A percentile compares a stretch with the other conserved stretches of the same genome.
These are phyloP conservation scores for Phyllosticta citribraziliensis DNA, from an alignment of 2,329 filamentous ascomycete genomes.

Conservation along the genomic window DNA sequence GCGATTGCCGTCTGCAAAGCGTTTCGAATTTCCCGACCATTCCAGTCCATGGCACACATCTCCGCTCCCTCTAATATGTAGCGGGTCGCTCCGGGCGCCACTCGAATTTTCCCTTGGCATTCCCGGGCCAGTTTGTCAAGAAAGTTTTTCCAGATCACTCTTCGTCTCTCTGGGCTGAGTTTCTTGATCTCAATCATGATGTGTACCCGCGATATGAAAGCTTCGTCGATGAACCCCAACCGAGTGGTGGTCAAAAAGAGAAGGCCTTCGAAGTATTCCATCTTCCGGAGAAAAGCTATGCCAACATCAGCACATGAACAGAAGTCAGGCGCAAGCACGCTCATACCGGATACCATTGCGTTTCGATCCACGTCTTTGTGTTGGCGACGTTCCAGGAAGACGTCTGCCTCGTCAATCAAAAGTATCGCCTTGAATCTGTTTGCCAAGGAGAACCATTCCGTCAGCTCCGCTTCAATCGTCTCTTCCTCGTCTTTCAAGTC, in stretches of 20 bases:
- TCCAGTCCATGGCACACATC: conserved; percentile 10
- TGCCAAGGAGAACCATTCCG: conserved; percentile 12
- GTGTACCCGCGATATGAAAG: conserved; percentile 11
- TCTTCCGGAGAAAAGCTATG: conserved; percentile 10
- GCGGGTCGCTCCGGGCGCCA: background rate
- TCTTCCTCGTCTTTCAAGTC: conserved; percentile 12
- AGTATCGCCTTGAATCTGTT: conserved; percentile 8
- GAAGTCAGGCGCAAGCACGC: background rate
- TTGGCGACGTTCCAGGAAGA: conserved; percentile 42
- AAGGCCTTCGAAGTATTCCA: conserved; percentile 16
- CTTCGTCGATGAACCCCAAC: conserved; percentile 20
- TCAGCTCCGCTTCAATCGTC: conserved; percentile 11
- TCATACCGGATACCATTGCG: conserved; percentile 25
- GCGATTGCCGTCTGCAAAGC: conserved; percentile 17
- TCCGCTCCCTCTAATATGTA: background rate
- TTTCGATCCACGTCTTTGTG: conserved; percentile 40
- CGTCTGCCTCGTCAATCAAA: conserved; percentile 16
- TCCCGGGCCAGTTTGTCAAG: conserved; percentile 5
- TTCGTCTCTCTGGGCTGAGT: conserved; percentile 8
- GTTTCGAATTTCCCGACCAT: conserved; percentile 16
- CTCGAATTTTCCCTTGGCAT: background rate
- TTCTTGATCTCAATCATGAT: conserved; percentile 10
- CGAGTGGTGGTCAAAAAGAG: conserved; percentile 28
- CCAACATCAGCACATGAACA: background rate
- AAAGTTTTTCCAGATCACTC: conserved; percentile 2